phyloP scores from a whole-genome alignment of 2,329 filamentous ascomycete genomes.

The Neopestalotiopsis rosae region DNA sequence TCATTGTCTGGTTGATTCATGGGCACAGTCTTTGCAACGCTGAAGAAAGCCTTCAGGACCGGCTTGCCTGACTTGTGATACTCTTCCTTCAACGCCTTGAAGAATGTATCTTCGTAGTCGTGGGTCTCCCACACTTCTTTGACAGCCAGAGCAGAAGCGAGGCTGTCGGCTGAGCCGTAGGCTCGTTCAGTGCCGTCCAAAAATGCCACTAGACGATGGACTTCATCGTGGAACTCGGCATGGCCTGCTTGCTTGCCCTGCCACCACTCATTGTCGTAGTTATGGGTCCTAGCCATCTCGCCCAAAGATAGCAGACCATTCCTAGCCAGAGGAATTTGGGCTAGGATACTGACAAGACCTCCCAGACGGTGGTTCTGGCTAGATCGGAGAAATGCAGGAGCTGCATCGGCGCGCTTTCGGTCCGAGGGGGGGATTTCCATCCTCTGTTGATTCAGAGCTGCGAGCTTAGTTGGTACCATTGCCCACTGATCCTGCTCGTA shows the following conservation, averaged over 20 bases:
- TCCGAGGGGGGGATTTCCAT: conserved; percentile 47
- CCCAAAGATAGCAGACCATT: conserved; percentile 58
- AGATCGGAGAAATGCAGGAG: conserved; percentile 57
- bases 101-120: conserved; percentile 51
- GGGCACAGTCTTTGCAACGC: background rate
- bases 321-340: conserved; percentile 63
- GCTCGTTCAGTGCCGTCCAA: conserved; percentile 64
- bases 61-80: conserved; percentile 24
- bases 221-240: conserved; percentile 54
- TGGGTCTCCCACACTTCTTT: conserved; percentile 22
- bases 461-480: conserved; percentile 52
- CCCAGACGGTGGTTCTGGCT: conserved; percentile 51
- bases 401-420: conserved; percentile 47
- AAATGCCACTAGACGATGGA: conserved; percentile 68
- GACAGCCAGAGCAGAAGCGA: conserved; percentile 45
- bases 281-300: conserved; percentile 51
- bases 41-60: conserved; percentile 18
- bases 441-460: conserved; percentile 32
- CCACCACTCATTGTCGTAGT: conserved; percentile 66
- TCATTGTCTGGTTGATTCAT: conserved; percentile 17
- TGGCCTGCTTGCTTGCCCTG: conserved; percentile 55
- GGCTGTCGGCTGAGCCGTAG: conserved; percentile 59
- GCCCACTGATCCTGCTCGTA: conserved; percentile 65
- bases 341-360: conserved; percentile 62
- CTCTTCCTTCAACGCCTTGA: conserved; percentile 30